These are phyloP conservation scores for Pyrenochaeta sp. DNA, from an alignment of 2,329 filamentous ascomycete species.

Conservation along the genomic window DNA sequence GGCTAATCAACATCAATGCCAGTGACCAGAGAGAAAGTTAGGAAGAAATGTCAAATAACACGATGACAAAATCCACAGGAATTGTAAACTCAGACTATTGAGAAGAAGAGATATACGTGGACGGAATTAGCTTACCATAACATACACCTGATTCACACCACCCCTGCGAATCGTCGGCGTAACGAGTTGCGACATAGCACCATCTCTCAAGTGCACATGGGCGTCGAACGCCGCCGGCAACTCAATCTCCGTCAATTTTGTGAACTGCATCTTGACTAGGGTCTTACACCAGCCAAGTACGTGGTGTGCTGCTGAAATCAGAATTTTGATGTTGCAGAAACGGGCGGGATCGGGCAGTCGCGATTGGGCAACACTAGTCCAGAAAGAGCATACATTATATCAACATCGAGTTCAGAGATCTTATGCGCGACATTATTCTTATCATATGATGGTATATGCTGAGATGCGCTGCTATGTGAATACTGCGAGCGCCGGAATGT, in stretches of 20 bases:
- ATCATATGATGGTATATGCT: not conserved
- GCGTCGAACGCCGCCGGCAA: conserved; percentile 60
- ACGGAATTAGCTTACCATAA: conserved; percentile 55
- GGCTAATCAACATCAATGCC: conserved; percentile 44
- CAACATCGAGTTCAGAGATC: not conserved
- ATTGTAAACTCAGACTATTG: not conserved
- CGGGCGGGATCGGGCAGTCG: conserved; percentile 9
- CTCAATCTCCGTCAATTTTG: conserved; percentile 54
- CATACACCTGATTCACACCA: conserved; percentile 63
- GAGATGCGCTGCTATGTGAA: not conserved
- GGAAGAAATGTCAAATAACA: not conserved
- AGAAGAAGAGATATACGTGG: not conserved
- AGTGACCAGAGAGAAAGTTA: not conserved
- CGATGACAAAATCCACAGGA: not conserved
- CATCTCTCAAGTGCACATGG: conserved; percentile 62
- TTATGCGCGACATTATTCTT: not conserved
- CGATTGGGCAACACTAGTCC: not conserved
- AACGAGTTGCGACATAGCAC: conserved; percentile 61
- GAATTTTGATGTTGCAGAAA: conserved; percentile 24
- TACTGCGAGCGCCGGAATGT: not conserved
- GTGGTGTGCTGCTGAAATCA: conserved; percentile 2
- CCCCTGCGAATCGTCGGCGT: conserved; percentile 60
- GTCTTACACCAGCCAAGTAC: conserved; percentile 1
- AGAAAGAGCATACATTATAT: not conserved
- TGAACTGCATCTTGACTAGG: conserved; percentile 45